Conservation (phyloP, 768 basidiomycete genomes). For the Termitomyces sp. region DNA sequence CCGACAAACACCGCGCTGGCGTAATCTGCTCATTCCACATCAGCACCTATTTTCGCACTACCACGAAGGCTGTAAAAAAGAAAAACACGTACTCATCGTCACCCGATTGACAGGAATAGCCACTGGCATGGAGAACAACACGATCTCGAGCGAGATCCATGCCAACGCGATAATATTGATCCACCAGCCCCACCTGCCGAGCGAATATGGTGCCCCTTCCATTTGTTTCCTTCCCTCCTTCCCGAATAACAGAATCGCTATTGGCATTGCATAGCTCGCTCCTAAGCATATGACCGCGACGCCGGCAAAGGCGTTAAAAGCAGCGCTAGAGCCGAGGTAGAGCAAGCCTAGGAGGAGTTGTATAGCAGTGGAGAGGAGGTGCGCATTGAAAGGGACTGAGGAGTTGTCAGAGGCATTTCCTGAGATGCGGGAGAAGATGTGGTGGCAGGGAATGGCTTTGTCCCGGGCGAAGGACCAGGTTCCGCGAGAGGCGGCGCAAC, state of each 20-base stretch:
- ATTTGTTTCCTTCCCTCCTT: conserved; percentile 37
- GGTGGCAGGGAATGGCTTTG: conserved; percentile 52
- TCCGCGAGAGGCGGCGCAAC: conserved; percentile 61
- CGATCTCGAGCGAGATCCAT: conserved; percentile 59
- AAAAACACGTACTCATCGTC: conserved; percentile 37
- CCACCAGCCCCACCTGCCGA: conserved; percentile 38
- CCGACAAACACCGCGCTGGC: conserved; percentile 66
- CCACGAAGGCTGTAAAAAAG: too few species aligned
- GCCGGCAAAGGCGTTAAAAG: conserved; percentile 65
- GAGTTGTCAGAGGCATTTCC: conserved; percentile 22
- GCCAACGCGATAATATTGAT: conserved; percentile 48
- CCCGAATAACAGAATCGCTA: conserved; percentile 41
- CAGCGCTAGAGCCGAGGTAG: conserved; percentile 55
- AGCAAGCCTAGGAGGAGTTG: conserved; percentile 58
- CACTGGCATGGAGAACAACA: conserved; percentile 66
- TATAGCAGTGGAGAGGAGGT: conserved; percentile 51
- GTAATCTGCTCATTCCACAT: conserved; percentile 38
- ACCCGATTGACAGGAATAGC: conserved; percentile 46
- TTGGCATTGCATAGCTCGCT: conserved; percentile 56
- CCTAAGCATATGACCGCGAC: conserved; percentile 64
- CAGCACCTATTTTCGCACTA: background rate
- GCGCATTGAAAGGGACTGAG: conserved; percentile 55
- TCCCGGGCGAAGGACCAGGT: conserved; percentile 72
- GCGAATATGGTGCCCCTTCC: conserved; percentile 41
- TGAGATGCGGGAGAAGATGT: conserved; percentile 41